Evolutionary conservation across 2,329 filamentous ascomycete species (phyloP), one percentile per base, ranked within the genome.

Genomic region (Fusarium nygamai): DNA sequence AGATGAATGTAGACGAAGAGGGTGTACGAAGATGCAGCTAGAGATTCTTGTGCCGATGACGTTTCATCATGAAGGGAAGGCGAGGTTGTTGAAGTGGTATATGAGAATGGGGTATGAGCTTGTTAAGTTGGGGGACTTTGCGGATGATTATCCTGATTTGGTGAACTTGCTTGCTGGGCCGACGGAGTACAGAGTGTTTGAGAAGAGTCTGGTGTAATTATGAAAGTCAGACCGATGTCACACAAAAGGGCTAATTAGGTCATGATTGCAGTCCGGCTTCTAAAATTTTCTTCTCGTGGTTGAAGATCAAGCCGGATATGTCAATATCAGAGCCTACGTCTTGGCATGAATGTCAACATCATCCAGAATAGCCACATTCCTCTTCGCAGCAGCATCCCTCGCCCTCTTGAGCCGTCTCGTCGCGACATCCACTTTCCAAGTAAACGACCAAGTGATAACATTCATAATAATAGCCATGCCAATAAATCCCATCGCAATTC

Each of bases 21-120:
- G 80, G 10, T 81, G 79, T 56, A 75, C 69, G 16, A 64, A 60
- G 2, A 80, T 81, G 76, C 79, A 79, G 22, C 69, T 81, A 0
- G 80, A 82, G 47, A 50, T 82, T 20, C 69, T 82, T 10, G 66
- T 79, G 3, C 80, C 80, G 3, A 77, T 67, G 29, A 76, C 64
- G 3, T 80, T 78, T 27, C 72, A 62, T 31, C 78, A 82, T 57
- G 68, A 73, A 1, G 67, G 74, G 3, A 82, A 82, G 44, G 67
- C 68, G 6, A 77, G 78, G 31, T 62, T 79, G 67, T 53, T 78
- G 53, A 72, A 64, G 0, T 82, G 80, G 80, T 81, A 81, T 46
- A 51, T 39, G 9, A 68, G 80, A 6, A 67, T 81, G 72, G 80
- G 79, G 1, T 82, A 82, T 48, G 36, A 60, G 31, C 24, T 77